Evolutionary conservation across 148 eudicot species (phyloP), one percentile per base, ranked within the genome.

Genomic region (Selenicereus undatus): DNA sequence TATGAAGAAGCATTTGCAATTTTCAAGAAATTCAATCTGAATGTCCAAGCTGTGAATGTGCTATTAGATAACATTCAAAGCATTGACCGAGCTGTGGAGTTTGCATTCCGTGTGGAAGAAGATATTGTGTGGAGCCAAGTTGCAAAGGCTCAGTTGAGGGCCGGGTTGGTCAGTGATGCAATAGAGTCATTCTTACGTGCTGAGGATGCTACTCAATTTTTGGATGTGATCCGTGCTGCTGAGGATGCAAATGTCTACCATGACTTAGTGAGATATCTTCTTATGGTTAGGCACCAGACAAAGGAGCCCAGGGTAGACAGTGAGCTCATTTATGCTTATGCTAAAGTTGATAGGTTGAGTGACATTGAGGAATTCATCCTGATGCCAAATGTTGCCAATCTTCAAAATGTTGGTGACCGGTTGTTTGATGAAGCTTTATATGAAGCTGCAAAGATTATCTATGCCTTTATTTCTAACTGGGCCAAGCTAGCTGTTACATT

Each of bases 101-200:
- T 96, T 87, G 99, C 99, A 18, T 96, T 87, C 89, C 98, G 99
- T 79, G 99, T 96, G 66, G 99, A 96, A 87, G 99, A 96, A 87
- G 99, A 96, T 88, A 97, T 95, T 82, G 99, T 96, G 51, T 96
- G 99, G 99, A 96, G 98, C 88, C 99, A 96, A 81, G 99, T 96
- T 75, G 99, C 90, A 60, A 96, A 91, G 87, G 97, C 97, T 81
- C 97, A 93, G 78, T 90, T 93, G 79, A 93, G 88, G 79, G 94
- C 93, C 42, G 98, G 98, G 32, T 79, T 94, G 75, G 97, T 94
- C 70, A 90, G 99, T 52, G 99, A 96, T 87, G 99, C 99, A 73
- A 96, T 96, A 72, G 99, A 96, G 81, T 96, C 99, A 71, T 96
- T 96, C 75, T 92, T 96, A 76, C 97, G 98, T 43, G 99, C 99